Conservation (phyloP, 2,329 filamentous ascomycete genomes). For the Curvularia spicifera region DNA sequence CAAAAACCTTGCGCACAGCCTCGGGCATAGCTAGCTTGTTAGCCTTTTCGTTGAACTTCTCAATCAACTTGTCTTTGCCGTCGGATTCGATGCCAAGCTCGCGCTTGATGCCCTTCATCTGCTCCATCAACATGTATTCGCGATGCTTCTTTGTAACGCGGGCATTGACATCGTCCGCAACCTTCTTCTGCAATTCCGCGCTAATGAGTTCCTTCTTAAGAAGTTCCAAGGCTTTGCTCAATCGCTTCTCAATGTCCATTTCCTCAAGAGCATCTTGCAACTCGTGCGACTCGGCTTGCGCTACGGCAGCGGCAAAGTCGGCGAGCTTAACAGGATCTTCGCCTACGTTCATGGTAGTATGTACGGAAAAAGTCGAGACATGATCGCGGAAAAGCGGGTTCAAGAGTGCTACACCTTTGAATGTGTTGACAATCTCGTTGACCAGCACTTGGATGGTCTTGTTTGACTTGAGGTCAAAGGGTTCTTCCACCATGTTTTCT, state of each 20-base stretch:
- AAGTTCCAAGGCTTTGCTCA: slow-evolving; percentile 89
- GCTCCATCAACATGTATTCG: slow-evolving; percentile 99
- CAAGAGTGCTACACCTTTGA: slow-evolving; percentile 93
- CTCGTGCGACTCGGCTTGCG: slow-evolving; percentile 82
- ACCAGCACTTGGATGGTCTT: slow-evolving; percentile 88
- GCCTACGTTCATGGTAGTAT: slow-evolving; percentile 91
- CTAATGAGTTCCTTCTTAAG: slow-evolving; percentile 99
- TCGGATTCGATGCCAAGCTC: slow-evolving; percentile 97
- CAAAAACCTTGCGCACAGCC: slow-evolving; percentile 94
- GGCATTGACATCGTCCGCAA: slow-evolving; percentile 94
- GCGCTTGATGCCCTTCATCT: slow-evolving; percentile 97
- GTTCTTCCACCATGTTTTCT: slow-evolving; percentile 87
- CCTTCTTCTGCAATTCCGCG: slow-evolving; percentile 94
- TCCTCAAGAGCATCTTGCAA: slow-evolving; percentile 89
- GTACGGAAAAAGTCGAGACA: slow-evolving; percentile 82
- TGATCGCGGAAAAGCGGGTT: slow-evolving; percentile 97
- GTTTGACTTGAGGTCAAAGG: slow-evolving; percentile 88
- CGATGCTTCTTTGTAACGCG: slow-evolving; percentile 97
- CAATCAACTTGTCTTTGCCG: slow-evolving; percentile 96
- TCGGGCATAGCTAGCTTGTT: slow-evolving; percentile 95
- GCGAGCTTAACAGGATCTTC: slow-evolving; percentile 94
- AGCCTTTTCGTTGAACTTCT: slow-evolving; percentile 96
- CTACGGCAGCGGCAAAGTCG: slow-evolving; percentile 95
- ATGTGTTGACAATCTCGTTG: slow-evolving; percentile 98
- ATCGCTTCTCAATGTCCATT: slow-evolving; percentile 87